Evolutionary conservation across 1,284 basidiomycete species (phyloP), one percentile per base, ranked within the genome.

Genomic region (Tilletia setariae): DNA sequence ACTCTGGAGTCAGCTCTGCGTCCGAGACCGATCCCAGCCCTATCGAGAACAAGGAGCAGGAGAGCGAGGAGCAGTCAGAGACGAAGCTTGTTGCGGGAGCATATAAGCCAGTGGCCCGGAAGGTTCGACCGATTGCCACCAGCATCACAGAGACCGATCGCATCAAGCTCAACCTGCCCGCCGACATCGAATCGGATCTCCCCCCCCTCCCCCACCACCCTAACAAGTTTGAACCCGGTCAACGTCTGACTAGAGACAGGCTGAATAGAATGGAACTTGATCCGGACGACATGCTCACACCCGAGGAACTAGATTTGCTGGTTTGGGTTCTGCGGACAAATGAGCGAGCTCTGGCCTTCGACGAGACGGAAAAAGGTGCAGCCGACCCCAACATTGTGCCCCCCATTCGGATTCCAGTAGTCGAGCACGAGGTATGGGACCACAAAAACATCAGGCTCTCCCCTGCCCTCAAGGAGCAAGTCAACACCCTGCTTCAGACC

Each of bases 41-140:
- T 7, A 23, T n/a, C 19, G 47, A 7, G 7, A n/a, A 16, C 19
- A 4, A 49, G 4, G 43, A 49, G 4, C 19, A 16, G 7, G 47
- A 49, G 6, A 23, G 25, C 19, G 47, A 49, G 19, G 6, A 49
- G 16, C 8, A 9, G 9, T 9, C 43, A 9, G 11, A 44, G 11
- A 9, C 19, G 25, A 4, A 16, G 7, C 4, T 19, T n/a, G 47
- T 49, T 7, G 19, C 6, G 19, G 47, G 19, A n/a, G 19, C 47
- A n/a, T 49, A 49, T 23, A 49, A 49, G 47, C 47, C 47, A 23
- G 47, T 49, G 19, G 47, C 47, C 19, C 47, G 47, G 19, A 49
- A 49, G 47, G 47, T 49, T n/a, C 47, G 47, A 4, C 16, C 47
- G 4, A 23, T 49, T 23, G 47, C 47, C 6, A 19, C 4, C 19